Conservation (phyloP, 2,329 filamentous ascomycete species). For the Xylaria sp. region DNA sequence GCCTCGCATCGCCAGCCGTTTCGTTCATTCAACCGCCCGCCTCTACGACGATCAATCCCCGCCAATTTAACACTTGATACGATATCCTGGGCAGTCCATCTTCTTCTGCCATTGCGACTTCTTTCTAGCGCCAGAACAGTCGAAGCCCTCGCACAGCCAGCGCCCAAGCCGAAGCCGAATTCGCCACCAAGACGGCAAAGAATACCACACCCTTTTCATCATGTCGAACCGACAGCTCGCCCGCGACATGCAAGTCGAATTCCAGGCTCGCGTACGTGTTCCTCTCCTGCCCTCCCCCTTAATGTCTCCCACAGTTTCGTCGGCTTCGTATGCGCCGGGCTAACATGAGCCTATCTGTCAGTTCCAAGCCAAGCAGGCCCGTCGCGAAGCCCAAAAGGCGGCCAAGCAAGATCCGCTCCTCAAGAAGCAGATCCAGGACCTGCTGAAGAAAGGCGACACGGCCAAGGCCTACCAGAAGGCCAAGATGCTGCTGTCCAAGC, state of each 20-base stretch:
- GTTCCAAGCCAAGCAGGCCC: constrained; percentile 72
- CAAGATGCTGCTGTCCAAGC: constrained; percentile 70
- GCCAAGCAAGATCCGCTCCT: constrained; percentile 69
- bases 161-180: background rate
- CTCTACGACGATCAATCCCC: background rate
- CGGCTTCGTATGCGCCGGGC: background rate
- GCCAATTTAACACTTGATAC: background rate
- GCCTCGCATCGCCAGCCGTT: constrained; percentile 1
- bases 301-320: background rate
- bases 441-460: constrained; percentile 72
- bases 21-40: background rate
- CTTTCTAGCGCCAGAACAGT: background rate
- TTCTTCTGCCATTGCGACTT: background rate
- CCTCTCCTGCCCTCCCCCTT: background rate
- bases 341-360: constrained; percentile 38
- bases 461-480: constrained; percentile 72
- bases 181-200: constrained; percentile 11
- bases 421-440: constrained; percentile 72
- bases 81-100: background rate
- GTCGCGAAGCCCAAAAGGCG: constrained; percentile 69
- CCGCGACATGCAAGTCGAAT: constrained; percentile 71
- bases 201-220: constrained; percentile 12
- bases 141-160: background rate
- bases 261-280: constrained; percentile 65
- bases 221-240: constrained; percentile 70